Conservation (phyloP, 257 asterid genomes). For the Sherardia arvensis region DNA sequence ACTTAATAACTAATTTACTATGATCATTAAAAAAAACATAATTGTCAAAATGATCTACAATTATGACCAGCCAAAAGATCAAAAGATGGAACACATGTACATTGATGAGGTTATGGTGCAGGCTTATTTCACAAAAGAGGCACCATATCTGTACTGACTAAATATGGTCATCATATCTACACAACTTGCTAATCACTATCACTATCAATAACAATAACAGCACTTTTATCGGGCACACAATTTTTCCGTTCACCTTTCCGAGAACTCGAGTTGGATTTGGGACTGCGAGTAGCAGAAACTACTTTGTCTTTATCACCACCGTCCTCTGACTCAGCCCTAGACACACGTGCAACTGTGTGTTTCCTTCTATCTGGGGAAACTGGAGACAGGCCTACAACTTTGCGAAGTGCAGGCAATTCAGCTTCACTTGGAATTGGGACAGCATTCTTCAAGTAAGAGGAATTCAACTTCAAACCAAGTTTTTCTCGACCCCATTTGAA, state of each 20-base stretch:
- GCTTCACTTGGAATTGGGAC: neutral
- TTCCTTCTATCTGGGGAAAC: neutral
- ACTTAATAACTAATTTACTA: neutral
- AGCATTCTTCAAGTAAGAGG: conserved; percentile 7
- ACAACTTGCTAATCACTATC: conserved; percentile 20
- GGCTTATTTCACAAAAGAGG: neutral
- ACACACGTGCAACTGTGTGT: neutral
- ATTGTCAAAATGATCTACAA: too few relatives aligned
- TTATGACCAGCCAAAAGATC: too few relatives aligned
- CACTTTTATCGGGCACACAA: neutral
- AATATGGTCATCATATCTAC: neutral
- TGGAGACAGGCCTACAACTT: conserved; percentile 1
- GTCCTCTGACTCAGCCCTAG: neutral
- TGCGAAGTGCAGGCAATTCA: conserved; percentile 2
- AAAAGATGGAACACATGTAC: neutral
- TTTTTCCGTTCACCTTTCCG: neutral
- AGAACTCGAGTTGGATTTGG: neutral
- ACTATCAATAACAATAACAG: conserved; percentile 22
- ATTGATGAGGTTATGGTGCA: too few relatives aligned
- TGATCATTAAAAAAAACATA: too few relatives aligned
- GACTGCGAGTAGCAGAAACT: neutral
- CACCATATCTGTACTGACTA: neutral
- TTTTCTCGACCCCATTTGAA: conserved; percentile 33
- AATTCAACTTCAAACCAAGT: conserved; percentile 17
- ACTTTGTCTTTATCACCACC: neutral